Percentiles rank a stretch among this genome's conserved stretches.
phyloP scores from a whole-genome alignment of 1,284 basidiomycete species.

The Athelia sp. region DNA sequence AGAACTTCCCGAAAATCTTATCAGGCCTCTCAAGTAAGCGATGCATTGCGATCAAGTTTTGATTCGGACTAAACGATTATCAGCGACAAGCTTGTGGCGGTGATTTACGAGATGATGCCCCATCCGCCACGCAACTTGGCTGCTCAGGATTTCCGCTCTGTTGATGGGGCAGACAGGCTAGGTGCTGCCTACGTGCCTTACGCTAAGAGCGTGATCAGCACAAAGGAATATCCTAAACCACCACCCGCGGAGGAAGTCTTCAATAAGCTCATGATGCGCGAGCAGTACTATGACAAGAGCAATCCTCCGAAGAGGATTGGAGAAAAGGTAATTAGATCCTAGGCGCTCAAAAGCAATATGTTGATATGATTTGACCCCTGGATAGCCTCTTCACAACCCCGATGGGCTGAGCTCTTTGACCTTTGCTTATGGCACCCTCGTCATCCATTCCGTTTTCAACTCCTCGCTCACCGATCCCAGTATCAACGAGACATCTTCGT shows the following conservation, averaged over 20 bases:
- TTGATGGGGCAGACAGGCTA: slow-evolving; percentile 41
- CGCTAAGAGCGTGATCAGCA: too few species aligned
- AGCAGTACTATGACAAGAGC: slow-evolving; percentile 29
- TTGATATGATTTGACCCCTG: slow-evolving; percentile 22
- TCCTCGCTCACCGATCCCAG: slow-evolving; percentile 30
- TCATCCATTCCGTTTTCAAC: slow-evolving; percentile 42
- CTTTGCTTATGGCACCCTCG: slow-evolving; percentile 40
- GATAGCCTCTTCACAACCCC: slow-evolving; percentile 26
- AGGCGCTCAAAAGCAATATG: too few species aligned
- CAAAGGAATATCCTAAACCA: slow-evolving; percentile 24
- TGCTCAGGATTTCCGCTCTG: slow-evolving; percentile 27
- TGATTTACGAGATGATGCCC: slow-evolving; percentile 41
- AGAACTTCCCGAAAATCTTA: too few species aligned
- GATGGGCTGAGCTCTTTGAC: slow-evolving; percentile 44
- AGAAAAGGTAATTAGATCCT: slow-evolving; percentile 38
- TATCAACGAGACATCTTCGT: slow-evolving; percentile 49
- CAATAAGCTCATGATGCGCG: slow-evolving; percentile 24
- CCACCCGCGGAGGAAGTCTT: slow-evolving; percentile 45
- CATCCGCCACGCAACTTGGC: slow-evolving; percentile 43
- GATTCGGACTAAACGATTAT: background rate
- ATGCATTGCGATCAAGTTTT: too few species aligned
- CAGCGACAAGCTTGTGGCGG: slow-evolving; percentile 18
- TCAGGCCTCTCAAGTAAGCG: too few species aligned
- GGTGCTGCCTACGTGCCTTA: slow-evolving; percentile 1
- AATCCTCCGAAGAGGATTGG: slow-evolving; percentile 45